Conservation (phyloP, 192 early-diverging fungal genomes). For the Allomyces javanicus region DNA sequence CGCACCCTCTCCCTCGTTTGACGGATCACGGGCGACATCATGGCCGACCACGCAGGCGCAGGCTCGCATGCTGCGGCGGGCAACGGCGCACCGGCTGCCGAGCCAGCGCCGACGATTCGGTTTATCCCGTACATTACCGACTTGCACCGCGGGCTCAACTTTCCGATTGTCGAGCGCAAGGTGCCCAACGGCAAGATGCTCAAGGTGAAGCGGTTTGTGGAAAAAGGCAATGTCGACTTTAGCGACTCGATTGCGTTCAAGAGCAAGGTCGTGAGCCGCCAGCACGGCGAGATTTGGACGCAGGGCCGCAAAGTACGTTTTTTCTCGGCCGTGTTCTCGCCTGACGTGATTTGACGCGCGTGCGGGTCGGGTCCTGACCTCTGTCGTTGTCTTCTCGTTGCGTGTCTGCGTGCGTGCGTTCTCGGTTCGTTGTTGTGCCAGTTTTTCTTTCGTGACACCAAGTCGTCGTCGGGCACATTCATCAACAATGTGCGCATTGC, state of each 20-base stretch:
- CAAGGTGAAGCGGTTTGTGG: conserved; percentile 51
- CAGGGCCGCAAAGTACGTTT: conserved; percentile 37
- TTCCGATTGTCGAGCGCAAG: conserved; percentile 41
- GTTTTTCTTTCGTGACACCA: conserved; percentile 86
- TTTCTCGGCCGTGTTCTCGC: neutral
- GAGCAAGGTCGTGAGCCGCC: conserved; percentile 82
- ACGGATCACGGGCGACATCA: too few species aligned
- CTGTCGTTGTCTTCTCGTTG: neutral
- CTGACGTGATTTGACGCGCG: neutral
- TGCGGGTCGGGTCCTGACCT: neutral
- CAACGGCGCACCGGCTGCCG: too few species aligned
- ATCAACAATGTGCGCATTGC: conserved; percentile 85
- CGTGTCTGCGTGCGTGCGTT: neutral
- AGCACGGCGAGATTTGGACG: conserved; percentile 84
- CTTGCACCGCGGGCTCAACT: conserved; percentile 29
- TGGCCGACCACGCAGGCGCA: too few species aligned
- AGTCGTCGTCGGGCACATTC: conserved; percentile 93
- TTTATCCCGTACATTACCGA: conserved; percentile 34
- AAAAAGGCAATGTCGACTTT: conserved; percentile 17
- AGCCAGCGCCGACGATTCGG: conserved; percentile 17
- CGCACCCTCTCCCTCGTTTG: too few species aligned
- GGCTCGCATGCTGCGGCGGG: too few species aligned
- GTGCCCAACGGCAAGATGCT: conserved; percentile 35
- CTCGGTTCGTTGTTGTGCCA: conserved; percentile 9
- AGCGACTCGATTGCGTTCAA: conserved; percentile 52